Base-by-base conservation (phyloP, 768 basidiomycete species). In the Lentinula boryana region DNA sequence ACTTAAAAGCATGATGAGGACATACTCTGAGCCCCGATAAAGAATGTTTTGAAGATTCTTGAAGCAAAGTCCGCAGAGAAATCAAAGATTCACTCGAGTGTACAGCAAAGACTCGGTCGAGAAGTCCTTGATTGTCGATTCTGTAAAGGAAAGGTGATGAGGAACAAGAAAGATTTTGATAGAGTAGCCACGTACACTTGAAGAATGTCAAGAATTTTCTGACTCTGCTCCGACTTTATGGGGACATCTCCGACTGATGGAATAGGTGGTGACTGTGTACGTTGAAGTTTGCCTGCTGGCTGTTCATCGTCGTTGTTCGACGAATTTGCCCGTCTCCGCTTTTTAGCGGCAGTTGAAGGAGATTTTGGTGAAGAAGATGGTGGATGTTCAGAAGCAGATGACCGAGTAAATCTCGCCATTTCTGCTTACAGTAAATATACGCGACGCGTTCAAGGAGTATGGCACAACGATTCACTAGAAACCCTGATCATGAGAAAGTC, bases 371-470 rank as follows among this genome's bases (percentile, higher is more conserved):
- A 51, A 59, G 15, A 57, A 58, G 61, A 48, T 48, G 18, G 58
- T 64, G 60, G 67, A 63, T 43, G 63, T 58, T 71, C 71, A 43
- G 74, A 75, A 53, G 78, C 74, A 36, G 84, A 77, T 66, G 86
- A 87, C 68, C 90, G 86, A 71, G 90, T 91, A 69, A 89, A 82
- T 65, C 91, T 80, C 63, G 88, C 88, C 91, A 93, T 91, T 27
- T 50, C 46, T 48, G 46, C 21, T 12, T 48, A 48, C 21, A 48
- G 51, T 52, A 59, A 51, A n/a, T 62, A 62, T 63, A 56, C 61
- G 58, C 66, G 68, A 72, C 73, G 72, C 72, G 75, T 52, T 48
- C 31, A 27, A 21, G 23, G 46, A 36, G 35, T 36, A 40, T 40
- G 16, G 12, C 7, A 51, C 5, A 48, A 48, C 46, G 46, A 48